Evolutionary conservation across 257 asterid genomes (phyloP), one percentile per base, ranked within the genome.

Genomic region (Solanum okadae): DNA sequence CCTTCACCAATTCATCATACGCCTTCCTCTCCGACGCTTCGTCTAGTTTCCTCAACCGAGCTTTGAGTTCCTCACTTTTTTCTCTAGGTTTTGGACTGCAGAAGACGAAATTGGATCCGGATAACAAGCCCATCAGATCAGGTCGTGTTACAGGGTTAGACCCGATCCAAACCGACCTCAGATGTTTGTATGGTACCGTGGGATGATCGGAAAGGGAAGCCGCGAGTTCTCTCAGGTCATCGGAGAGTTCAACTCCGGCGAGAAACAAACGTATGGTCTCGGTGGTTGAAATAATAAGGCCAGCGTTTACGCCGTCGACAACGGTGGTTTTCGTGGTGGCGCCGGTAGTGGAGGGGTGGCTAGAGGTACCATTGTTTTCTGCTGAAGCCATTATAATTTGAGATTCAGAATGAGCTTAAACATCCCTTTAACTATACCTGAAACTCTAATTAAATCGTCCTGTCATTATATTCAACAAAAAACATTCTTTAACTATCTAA

Each of bases 1-100:
- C 99, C 93, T 95, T 94, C 88, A 97, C 99, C 93, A 96, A 92
- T 89, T 96, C 98, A 56, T 91, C 92, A 73, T 97, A 97, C 22
- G 93, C 96, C 86, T 94, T 97, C 93, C 95, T 93, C 95, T 97
- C 99, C 13, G 93, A 95, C 20, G 91, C 93, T 88, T 92, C 99
- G 40, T 90, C 94, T 67, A 97, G 95, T 91, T 93, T 95, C 91
- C 81, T 91, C 91, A 97, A 92, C 92, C 98, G 91, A 34, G 89
- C 93, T 92, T 93, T 92, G 91, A 95, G 86, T 92, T 95, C 98
- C 92, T 92, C 96, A 65, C 95, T 94, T 98, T 97, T 73, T 73
- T 94, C 94, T 88, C 99, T 91, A 22, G 99, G 98, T 86, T 90
- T 92, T 20, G 99, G 99, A 91, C 98, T 93, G 7, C 90, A 29